phyloP scores from a whole-genome alignment of 2,329 filamentous ascomycete genomes.

The Fusarium stilboides region DNA sequence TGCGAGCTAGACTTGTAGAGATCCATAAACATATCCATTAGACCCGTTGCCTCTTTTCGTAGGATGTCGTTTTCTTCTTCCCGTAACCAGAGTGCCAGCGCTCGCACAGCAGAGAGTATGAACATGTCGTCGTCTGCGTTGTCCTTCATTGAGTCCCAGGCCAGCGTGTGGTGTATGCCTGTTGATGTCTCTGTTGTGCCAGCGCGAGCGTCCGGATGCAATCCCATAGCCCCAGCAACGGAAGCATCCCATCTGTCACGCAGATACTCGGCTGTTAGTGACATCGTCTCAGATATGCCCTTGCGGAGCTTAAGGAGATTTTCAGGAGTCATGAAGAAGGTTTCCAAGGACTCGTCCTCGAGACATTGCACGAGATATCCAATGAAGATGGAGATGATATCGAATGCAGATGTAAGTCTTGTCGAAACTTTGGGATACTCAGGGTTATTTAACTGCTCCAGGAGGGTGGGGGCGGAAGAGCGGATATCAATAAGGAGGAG shows the following conservation, averaged over 20 bases:
- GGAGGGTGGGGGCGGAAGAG: conserved; percentile 72
- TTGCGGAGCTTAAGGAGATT: conserved; percentile 73
- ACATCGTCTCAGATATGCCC: conserved; percentile 74
- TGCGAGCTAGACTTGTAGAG: conserved; percentile 65
- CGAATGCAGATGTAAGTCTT: conserved; percentile 73
- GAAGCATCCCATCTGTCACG: conserved; percentile 79
- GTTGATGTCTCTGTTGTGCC: conserved; percentile 61
- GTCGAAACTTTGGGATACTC: conserved; percentile 66
- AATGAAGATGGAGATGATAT: conserved; percentile 73
- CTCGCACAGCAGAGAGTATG: conserved; percentile 70
- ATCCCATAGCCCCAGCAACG: conserved; percentile 72
- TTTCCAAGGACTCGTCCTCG: conserved; percentile 62
- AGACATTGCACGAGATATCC: conserved; percentile 69
- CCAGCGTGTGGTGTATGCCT: conserved; percentile 64
- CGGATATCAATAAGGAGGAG: conserved; percentile 77
- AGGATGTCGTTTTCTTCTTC: conserved; percentile 76
- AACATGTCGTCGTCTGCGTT: conserved; percentile 69
- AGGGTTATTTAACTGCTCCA: conserved; percentile 70
- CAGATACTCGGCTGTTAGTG: conserved; percentile 74
- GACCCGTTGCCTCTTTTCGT: conserved; percentile 69
- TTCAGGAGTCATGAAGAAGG: conserved; percentile 68
- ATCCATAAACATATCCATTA: conserved; percentile 76
- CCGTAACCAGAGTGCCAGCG: conserved; percentile 76
- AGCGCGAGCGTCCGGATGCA: conserved; percentile 70
- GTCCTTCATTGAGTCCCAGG: conserved; percentile 71